phyloP scores from a whole-genome alignment of 257 asterid genomes.

The Thymus quinquecostatus region DNA sequence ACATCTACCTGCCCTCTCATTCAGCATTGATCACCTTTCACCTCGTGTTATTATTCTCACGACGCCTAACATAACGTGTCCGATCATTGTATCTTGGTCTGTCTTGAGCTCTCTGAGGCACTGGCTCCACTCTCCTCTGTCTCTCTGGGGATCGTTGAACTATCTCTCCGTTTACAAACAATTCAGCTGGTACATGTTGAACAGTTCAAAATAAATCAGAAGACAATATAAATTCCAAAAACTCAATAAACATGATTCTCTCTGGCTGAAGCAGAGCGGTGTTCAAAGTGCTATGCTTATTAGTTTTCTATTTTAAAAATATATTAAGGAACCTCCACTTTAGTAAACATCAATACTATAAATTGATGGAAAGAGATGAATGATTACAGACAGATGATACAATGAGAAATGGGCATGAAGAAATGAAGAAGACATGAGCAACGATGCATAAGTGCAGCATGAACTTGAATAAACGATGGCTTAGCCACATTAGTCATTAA shows the following conservation, averaged over 20 bases:
- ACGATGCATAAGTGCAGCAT: no score
- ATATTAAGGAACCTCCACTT: neutral
- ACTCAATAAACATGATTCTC: neutral
- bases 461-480: neutral
- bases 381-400: neutral
- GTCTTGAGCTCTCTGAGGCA: conserved; percentile 86
- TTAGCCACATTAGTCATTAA: neutral
- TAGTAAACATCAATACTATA: neutral
- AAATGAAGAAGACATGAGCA: neutral
- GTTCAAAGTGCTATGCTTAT: no score
- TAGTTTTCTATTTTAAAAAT: conserved; percentile 7
- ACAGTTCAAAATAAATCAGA: neutral
- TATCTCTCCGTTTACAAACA: conserved; percentile 86
- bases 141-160: conserved; percentile 96
- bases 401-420: neutral
- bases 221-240: neutral
- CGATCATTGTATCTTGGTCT: conserved; percentile 93
- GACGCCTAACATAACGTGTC: conserved; percentile 83
- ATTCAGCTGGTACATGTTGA: conserved; percentile 62
- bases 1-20: neutral
- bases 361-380: neutral
- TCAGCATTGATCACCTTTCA: conserved; percentile 18
- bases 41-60: conserved; percentile 47
- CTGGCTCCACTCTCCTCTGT: conserved; percentile 94
- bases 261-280: neutral